Evolutionary conservation across 331 rosid species (phyloP), one percentile per base, ranked within the genome.

Genomic region (Rhamnella rubrinervis): DNA sequence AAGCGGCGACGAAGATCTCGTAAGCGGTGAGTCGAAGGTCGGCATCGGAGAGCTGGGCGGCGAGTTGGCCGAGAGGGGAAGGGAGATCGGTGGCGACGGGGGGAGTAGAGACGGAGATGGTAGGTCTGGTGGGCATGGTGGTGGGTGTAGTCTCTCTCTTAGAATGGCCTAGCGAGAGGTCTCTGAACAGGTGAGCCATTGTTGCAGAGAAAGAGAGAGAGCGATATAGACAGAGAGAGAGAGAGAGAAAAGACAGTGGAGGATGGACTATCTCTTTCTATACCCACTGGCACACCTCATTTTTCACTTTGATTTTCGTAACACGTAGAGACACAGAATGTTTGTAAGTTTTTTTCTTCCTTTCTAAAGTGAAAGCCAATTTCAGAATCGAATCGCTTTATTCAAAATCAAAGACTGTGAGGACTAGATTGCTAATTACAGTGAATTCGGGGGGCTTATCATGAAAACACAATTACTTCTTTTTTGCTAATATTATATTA

Each of bases 1-100:
- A 95, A 1, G 83, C 96, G 65, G 99, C 95, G 53, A 95, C 86
- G 86, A 95, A 95, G 97, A 95, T 89, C 97, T 95, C 98, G 86
- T 78, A 95, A 17, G 98, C 92, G 35, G 88, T 91, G 64, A 89
- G 83, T 2, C 95, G 71, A 68, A 95, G 95, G n/a, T 95, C 96
- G 26, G 91, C 77, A 63, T 87, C 93, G 76, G 93, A 68, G 84
- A 95, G 95, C 23, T 72, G 84, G 53, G 80, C 58, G 16, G 91
- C 65, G 46, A 93, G 91, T 64, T 87, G 84, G 66, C 97, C 97
- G 9, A 95, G 77, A 15, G 98, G 97, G n/a, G 98, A 91, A 0
- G 96, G 92, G 14, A 95, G 98, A 83, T 83, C 83, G 58, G 83
- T 75, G 74, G 80, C 78, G 40, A 38, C 19, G 31, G 62, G 26